Base-by-base conservation (phyloP, 441 rosid species). In the Pelargonium citronellum region DNA sequence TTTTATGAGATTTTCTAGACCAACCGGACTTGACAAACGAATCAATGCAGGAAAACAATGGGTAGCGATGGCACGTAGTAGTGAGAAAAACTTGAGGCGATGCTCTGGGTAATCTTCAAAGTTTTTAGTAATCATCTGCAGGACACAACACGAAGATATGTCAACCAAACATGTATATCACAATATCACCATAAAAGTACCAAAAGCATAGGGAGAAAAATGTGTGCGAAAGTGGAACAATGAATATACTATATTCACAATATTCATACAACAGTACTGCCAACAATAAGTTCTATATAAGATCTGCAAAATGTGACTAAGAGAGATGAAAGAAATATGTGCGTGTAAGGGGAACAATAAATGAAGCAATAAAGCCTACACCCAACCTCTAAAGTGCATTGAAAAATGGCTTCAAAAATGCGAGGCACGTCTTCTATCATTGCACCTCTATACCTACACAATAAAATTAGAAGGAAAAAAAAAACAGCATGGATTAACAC, bases 31-130 rank as follows among this genome's bases (percentile, higher is more conserved):
- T 43, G 98, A 91, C 77, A 95, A 75, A 74, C 75, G 90, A 78
- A 95, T 90, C 83, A 95, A 83, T 65, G 99, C 92, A 73, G 91
- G 91, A 79, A 95, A 95, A 85, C 98, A 92, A 74, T 87, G 85
- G 19, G 98, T 79, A 53, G 99, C 99, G 79, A 95, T 92, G 61
- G 99, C 99, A 15, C 98, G 96, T 75, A 95, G 98, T 77, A 95
- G 79, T 15, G 99, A 95, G 77, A 95, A 95, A 86, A 95, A 95
- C 79, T 95, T 95, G 72, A 95, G 91, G 58, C 99, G 96, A 79
- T 95, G 99, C 78, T 95, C 99, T 0, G 98, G 98, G 75, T 92
- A 92, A 78, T 95, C 99, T 83, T 95, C 99, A 66, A 95, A 95
- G 80, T 95, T 95, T 80, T 87, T 92, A 66, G 99, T 95, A 68